Base-by-base conservation (phyloP, 192 early-diverging fungal species). In the Rhizophagus clarus region DNA sequence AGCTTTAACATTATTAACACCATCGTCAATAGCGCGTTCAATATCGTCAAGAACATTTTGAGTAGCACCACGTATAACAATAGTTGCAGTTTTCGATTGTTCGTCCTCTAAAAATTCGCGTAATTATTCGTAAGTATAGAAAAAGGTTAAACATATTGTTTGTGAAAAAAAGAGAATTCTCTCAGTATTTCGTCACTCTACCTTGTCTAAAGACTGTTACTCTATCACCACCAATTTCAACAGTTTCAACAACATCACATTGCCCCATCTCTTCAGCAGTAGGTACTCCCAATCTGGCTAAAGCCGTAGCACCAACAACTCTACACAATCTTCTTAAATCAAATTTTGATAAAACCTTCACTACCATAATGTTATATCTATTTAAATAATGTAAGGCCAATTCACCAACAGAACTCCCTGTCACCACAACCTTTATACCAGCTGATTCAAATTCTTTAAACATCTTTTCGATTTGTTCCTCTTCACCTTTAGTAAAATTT, bases 181-280 rank as follows among this genome's bases (percentile, higher is more conserved):
- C 17, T 22, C 51, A 17, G 51, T 22, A 56, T 56, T 56, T 22
- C n/a, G 1, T 56, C 4, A 7, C 15, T 14, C 20, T 22, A 85
- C 87, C 90, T 87, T 99, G 97, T 81, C 96, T 90, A 88, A 99
- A 95, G n/a, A 98, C 93, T 14, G 97, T 99, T 80, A 97, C 97
- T 74, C 96, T 92, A 87, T 99, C 97, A 81, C 93, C 92, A 80
- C 97, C 97, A 85, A 99, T 97, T 85, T 99, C 97, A 68, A 97
- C 94, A 42, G 94, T 94, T 83, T 97, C 95, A 32, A 99, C 94
- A 85, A 98, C 89, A 79, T 99, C 97, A 89, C 97, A 98, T 89
- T 90, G 96, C 63, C 97, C 97, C 93, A 98, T 95, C 81, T 99
- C 97, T 89, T 99, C 97, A 29, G 97, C 86, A 82, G 90, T 97